These are phyloP conservation scores for Amphicarpaea edgeworthii DNA, from an alignment of 306 rosid genomes.

Conservation along the genomic window DNA sequence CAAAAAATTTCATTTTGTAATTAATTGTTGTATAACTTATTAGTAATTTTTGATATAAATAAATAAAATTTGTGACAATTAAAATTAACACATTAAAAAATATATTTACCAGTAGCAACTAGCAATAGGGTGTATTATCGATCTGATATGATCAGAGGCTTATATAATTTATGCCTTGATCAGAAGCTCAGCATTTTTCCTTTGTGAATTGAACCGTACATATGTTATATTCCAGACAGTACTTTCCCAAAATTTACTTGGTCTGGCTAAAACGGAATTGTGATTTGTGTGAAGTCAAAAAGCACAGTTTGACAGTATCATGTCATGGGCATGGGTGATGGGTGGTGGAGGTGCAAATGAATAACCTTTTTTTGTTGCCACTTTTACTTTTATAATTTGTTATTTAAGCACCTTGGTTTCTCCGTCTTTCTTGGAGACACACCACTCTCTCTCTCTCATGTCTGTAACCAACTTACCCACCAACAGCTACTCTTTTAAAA, in stretches of 20 bases:
- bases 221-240: conserved; percentile 26
- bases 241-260: conserved; percentile 15
- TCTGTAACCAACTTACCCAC: conserved; percentile 55
- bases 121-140: background rate
- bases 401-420: conserved; percentile 66
- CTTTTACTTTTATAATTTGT: background rate
- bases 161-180: background rate
- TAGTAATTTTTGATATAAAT: no score
- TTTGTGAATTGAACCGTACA: background rate
- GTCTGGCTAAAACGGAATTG: background rate
- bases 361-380: background rate
- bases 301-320: background rate
- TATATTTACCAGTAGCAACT: no score
- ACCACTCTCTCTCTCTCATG: conserved; percentile 27
- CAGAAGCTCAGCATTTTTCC: background rate
- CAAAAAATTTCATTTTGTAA: background rate
- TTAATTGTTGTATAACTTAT: no score
- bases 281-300: background rate
- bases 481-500: background rate
- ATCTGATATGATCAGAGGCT: conserved; percentile 2
- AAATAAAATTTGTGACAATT: no score
- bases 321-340: conserved; percentile 11
- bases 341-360: conserved; percentile 32
- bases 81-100: no score
- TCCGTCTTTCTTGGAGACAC: conserved; percentile 93